Percentiles rank a stretch among this genome's conserved stretches.
Evolutionary conservation across 2,329 filamentous ascomycete species (phyloP).

Genomic region (Sporothrix inflata): DNA sequence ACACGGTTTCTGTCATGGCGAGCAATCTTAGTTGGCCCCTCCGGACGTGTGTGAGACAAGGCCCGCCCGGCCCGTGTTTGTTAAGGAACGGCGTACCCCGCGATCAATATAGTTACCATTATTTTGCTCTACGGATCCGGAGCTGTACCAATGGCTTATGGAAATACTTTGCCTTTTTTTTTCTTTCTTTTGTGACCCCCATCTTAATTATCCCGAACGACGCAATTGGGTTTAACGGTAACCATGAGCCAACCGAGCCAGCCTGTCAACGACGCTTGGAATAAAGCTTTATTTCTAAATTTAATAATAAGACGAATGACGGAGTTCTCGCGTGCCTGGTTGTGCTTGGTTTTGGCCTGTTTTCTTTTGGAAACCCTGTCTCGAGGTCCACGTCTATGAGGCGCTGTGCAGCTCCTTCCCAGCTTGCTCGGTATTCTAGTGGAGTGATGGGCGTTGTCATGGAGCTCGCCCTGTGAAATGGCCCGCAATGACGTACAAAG

Average conservation of each 20-base stretch:
- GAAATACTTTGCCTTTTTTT: background rate
- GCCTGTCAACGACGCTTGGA: background rate
- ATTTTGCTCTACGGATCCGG: background rate
- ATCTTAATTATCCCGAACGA: background rate
- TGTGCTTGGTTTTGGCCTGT: slow-evolving; percentile 14
- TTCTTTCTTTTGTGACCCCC: background rate
- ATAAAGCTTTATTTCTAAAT: background rate
- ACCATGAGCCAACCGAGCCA: background rate
- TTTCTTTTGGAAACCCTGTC: background rate
- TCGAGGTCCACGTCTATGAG: background rate
- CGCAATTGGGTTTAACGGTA: background rate
- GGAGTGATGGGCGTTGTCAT: slow-evolving; percentile 7
- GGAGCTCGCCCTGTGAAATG: background rate
- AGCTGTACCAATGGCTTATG: background rate
- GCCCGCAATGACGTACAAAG: slow-evolving; percentile 24
- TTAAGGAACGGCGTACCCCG: background rate
- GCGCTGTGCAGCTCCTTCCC: background rate
- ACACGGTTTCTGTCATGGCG: background rate
- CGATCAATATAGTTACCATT: background rate
- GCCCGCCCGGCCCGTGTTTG: background rate
- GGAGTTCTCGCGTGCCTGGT: background rate
- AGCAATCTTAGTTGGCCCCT: background rate
- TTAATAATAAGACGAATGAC: slow-evolving; percentile 6
- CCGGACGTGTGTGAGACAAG: background rate
- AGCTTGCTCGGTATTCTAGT: background rate